Base-by-base conservation (phyloP, 148 eudicot genomes). In the Heliosperma pusillum region DNA sequence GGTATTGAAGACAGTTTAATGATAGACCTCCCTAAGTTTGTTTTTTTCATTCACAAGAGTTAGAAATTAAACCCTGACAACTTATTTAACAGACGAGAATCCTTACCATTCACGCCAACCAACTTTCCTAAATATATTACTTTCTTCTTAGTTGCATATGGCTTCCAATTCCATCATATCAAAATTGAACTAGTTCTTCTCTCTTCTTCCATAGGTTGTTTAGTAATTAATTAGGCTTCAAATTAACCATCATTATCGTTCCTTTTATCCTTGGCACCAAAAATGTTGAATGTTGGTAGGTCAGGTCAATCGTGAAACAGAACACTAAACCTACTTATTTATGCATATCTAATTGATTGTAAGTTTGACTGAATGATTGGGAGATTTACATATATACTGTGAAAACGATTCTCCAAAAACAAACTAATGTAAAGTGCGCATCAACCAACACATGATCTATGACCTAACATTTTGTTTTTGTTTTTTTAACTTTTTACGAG, bases 161-260 rank as follows among this genome's bases (percentile, higher is more conserved):
- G n/a, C n/a, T n/a, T n/a, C n/a, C n/a, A n/a, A n/a, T n/a, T n/a
- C n/a, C n/a, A n/a, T n/a, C n/a, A n/a, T n/a, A n/a, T n/a, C n/a
- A 33, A 33, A 33, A 7, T 33, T 33, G 40, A 33, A 33, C 40
- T 4, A 33, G 40, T 7, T 33, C 6, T 33, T 33, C 40, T 33
- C 40, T n/a, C 40, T 33, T 33, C 6, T 33, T 5, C 3, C 40
- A 7, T 33, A 33, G n/a, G 45, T 26, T 52, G 16, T 9, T 71
- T 13, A 20, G 21, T 58, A 17, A 21, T 63, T 45, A 36, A 45
- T 74, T 74, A 57, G 56, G 25, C n/a, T 74, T 74, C 26, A 25
- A 36, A 45, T 74, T 74, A 53, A 52, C 30, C 63, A 75, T 75
- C 71, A 75, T 66, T 66, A 63, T 74, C 77, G 45, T 6, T 19